Percentiles rank a stretch among this genome's conserved stretches.
Conservation (phyloP, 768 basidiomycete genomes). For the Symmetrospora coprosmae region DNA sequence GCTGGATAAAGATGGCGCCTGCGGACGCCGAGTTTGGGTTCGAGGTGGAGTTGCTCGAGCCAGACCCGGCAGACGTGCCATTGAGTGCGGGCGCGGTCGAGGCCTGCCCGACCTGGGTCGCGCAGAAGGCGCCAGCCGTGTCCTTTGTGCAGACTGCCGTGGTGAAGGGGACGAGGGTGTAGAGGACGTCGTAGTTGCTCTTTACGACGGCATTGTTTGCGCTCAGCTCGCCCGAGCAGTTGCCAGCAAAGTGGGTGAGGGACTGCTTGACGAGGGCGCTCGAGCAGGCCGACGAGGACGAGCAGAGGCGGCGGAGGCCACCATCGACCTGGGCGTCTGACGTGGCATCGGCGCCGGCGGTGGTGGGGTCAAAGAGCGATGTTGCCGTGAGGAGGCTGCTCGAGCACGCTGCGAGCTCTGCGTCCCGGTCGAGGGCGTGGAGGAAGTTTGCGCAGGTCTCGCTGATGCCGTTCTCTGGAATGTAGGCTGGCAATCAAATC, state of each 20-base stretch:
- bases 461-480: conserved; percentile 25
- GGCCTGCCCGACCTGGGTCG: conserved; percentile 41
- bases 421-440: conserved; percentile 48
- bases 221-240: conserved; percentile 60
- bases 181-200: conserved; percentile 64
- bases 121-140: conserved; percentile 54
- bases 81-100: conserved; percentile 23
- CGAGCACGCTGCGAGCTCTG: conserved; percentile 41
- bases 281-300: conserved; percentile 38
- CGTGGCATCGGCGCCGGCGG: conserved; percentile 34
- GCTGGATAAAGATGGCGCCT: conserved; percentile 13
- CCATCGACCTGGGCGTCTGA: conserved; percentile 28
- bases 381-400: conserved; percentile 45
- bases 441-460: conserved; percentile 46
- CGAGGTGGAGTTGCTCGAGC: conserved; percentile 37
- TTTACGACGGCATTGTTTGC: conserved; percentile 42
- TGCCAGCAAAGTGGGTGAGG: conserved; percentile 55
- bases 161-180: conserved; percentile 52
- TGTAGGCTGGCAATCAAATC: background rate
- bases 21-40: conserved; percentile 26
- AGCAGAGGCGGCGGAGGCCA: conserved; percentile 47
- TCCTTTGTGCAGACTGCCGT: conserved; percentile 63
- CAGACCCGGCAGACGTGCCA: conserved; percentile 19
- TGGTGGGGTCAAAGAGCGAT: conserved; percentile 42
- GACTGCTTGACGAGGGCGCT: conserved; percentile 46